These are phyloP conservation scores for Cornus controversa DNA, from an alignment of 148 eudicot species.

Conservation along the genomic window DNA sequence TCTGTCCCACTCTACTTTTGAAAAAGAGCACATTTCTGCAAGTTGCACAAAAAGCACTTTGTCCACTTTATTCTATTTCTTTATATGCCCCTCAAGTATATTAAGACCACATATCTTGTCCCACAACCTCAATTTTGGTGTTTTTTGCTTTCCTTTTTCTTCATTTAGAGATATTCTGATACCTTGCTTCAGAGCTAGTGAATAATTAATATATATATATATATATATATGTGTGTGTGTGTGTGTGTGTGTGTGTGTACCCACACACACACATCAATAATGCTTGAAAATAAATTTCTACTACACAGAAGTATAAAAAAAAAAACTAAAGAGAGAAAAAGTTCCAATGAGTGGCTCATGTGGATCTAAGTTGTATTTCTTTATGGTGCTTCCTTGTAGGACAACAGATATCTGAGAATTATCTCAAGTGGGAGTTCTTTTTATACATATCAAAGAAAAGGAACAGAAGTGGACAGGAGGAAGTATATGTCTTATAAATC, in stretches of 20 bases:
- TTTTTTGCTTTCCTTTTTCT: background rate
- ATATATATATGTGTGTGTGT: too few relatives aligned
- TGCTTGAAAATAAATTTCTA: background rate
- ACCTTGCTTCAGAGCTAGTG: conserved; percentile 29
- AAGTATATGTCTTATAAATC: background rate
- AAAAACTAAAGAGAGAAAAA: background rate
- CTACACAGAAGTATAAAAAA: background rate
- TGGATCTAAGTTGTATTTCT: background rate
- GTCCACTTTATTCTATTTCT: conserved; percentile 31
- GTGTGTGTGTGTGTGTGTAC: too few relatives aligned
- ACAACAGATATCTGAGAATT: conserved; percentile 9
- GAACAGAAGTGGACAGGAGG: conserved; percentile 4
- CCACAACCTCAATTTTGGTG: conserved; percentile 8
- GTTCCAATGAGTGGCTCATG: conserved; percentile 11
- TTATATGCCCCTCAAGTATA: conserved; percentile 17
- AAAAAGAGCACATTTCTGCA: conserved; percentile 25
- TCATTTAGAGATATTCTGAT: conserved; percentile 22
- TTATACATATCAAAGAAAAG: background rate
- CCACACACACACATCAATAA: background rate
- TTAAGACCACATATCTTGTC: conserved; percentile 14
- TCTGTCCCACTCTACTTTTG: conserved; percentile 36
- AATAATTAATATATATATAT: background rate
- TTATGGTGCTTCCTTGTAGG: conserved; percentile 6
- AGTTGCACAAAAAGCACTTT: conserved; percentile 33
- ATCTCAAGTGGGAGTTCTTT: background rate